These are phyloP conservation scores for Celoporthe dispersa DNA, from an alignment of 2,329 filamentous ascomycete genomes.

Conservation along the genomic window DNA sequence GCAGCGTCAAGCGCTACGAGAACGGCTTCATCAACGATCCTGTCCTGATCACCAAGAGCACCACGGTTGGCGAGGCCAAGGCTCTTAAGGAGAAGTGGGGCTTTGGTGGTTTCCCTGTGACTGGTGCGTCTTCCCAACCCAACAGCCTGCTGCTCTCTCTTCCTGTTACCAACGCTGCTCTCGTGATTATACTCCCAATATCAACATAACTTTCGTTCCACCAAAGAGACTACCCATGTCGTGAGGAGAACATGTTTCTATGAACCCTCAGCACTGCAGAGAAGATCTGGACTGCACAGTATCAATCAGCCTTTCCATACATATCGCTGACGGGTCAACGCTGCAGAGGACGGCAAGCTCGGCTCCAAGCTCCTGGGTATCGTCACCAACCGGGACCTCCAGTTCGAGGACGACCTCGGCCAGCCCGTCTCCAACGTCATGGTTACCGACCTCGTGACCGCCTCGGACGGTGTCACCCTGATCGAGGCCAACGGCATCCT, in stretches of 20 bases:
- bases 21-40: slow-evolving; percentile 99
- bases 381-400: slow-evolving; percentile 96
- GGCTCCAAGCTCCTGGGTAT: slow-evolving; percentile 97
- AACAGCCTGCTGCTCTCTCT: no score
- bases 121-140: slow-evolving; percentile 76
- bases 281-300: slow-evolving; percentile 34
- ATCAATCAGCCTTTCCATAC: no score
- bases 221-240: slow-evolving; percentile 86
- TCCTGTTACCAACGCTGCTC: slow-evolving; percentile 18
- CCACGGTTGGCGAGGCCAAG: slow-evolving; percentile 89
- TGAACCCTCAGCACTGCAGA: slow-evolving; percentile 21
- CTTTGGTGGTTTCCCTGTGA: slow-evolving; percentile 97
- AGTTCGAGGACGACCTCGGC: slow-evolving; percentile 81
- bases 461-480: slow-evolving; percentile 79
- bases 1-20: slow-evolving; percentile 98
- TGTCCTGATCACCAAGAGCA: slow-evolving; percentile 84
- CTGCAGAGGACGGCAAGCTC: slow-evolving; percentile 85
- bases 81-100: slow-evolving; percentile 97
- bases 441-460: slow-evolving; percentile 93
- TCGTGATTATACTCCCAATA: slow-evolving; percentile 80
- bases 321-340: no score
- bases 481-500: slow-evolving; percentile 91
- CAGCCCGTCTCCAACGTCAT: slow-evolving; percentile 86
- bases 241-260: slow-evolving; percentile 69
- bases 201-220: slow-evolving; percentile 99